Evolutionary conservation across 495 filamentous ascomycete genomes (phyloP).

Genomic region (Thozetella sp.): DNA sequence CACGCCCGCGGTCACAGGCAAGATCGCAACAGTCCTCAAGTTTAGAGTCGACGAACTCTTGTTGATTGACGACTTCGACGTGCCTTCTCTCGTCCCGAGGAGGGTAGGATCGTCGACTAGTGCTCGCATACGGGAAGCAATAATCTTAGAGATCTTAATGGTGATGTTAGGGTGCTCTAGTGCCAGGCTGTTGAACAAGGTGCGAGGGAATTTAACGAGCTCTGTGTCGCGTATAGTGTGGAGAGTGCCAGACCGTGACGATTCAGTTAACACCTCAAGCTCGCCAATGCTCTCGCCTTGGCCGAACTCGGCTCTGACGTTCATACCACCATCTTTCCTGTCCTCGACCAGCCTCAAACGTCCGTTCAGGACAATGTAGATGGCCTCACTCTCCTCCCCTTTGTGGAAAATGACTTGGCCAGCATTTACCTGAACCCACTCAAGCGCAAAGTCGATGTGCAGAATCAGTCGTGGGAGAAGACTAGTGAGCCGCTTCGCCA

Average conservation of each 20-base stretch:
- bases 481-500: constrained; percentile 91
- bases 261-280: constrained; percentile 95
- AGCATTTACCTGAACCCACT: constrained; percentile 96
- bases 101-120: constrained; percentile 75
- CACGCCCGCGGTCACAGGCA: constrained; percentile 89
- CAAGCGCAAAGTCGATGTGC: constrained; percentile 96
- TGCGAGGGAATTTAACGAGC: constrained; percentile 92
- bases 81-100: constrained; percentile 37
- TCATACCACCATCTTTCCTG: constrained; percentile 76
- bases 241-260: constrained; percentile 81
- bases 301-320: constrained; percentile 89
- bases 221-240: constrained; percentile 98
- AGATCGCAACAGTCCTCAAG: constrained; percentile 86
- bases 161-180: constrained; percentile 97
- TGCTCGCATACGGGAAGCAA: constrained; percentile 91
- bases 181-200: constrained; percentile 94
- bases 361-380: constrained; percentile 96
- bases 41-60: constrained; percentile 85
- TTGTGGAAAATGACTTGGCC: constrained; percentile 94
- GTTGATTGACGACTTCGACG: constrained; percentile 61
- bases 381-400: constrained; percentile 95
- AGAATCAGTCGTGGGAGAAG: constrained; percentile 89
- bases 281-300: constrained; percentile 98
- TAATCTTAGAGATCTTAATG: constrained; percentile 98
- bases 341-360: constrained; percentile 81